Percentiles rank a stretch among this genome's conserved stretches.
These are phyloP conservation scores for Sporothrix protearum DNA, from an alignment of 2,329 filamentous ascomycete genomes.

Conservation along the genomic window DNA sequence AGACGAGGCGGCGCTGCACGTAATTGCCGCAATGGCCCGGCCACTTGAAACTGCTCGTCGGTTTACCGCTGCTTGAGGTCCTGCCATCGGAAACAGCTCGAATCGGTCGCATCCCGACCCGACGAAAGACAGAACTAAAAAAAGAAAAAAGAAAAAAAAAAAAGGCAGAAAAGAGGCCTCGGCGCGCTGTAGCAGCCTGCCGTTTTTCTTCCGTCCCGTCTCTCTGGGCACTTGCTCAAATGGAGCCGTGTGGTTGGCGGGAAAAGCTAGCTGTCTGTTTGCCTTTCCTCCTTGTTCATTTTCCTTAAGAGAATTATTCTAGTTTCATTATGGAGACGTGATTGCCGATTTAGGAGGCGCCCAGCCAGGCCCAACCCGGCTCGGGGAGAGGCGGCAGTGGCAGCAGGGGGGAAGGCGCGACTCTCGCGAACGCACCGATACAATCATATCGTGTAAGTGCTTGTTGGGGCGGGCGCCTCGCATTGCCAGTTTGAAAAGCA, in stretches of 20 bases:
- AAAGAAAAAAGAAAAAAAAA: no score
- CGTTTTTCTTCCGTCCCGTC: neutral
- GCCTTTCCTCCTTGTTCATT: neutral
- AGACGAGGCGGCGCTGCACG: neutral
- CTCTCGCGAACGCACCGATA: neutral
- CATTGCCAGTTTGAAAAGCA: neutral
- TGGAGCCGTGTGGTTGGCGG: conserved; percentile 16
- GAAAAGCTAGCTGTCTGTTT: neutral
- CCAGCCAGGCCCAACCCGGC: neutral
- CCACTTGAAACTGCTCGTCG: neutral
- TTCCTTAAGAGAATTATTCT: neutral
- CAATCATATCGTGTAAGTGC: neutral
- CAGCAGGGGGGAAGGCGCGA: neutral
- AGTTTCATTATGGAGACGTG: neutral
- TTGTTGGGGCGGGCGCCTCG: neutral
- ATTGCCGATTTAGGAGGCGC: neutral
- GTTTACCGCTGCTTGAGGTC: neutral
- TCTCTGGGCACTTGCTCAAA: conserved; percentile 17
- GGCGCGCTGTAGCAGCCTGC: neutral
- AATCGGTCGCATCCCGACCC: conserved; percentile 5
- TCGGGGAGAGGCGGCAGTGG: conserved; percentile 13
- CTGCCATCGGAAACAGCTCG: conserved; percentile 1
- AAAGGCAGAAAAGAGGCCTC: neutral
- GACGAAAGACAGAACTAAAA: neutral
- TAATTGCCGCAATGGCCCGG: neutral